Evolutionary conservation across 2,329 filamentous ascomycete genomes (phyloP).

Genomic region (Penicillium sp.): DNA sequence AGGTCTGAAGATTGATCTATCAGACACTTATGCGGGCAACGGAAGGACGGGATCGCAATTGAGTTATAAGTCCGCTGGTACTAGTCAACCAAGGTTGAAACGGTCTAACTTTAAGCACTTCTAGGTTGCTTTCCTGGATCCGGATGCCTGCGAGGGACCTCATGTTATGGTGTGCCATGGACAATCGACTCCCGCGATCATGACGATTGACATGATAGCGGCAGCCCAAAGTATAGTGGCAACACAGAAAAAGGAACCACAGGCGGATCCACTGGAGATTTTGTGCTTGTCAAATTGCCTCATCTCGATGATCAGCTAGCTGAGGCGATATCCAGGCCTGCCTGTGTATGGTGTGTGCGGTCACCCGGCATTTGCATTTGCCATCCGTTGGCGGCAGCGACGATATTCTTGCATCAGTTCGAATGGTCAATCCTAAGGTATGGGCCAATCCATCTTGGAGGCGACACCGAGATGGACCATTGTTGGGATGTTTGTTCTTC

Average conservation of each 20-base stretch:
- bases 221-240: slow-evolving; percentile 10
- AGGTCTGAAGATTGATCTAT: background rate
- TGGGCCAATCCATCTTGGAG: slow-evolving; percentile 9
- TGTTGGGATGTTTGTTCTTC: slow-evolving; percentile 6
- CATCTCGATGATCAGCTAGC: background rate
- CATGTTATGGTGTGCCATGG: slow-evolving; percentile 7
- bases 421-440: slow-evolving; percentile 1
- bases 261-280: background rate
- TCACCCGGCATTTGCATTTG: slow-evolving; percentile 11
- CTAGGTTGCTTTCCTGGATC: slow-evolving; percentile 6
- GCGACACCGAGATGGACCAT: slow-evolving; percentile 5
- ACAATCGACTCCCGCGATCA: slow-evolving; percentile 1
- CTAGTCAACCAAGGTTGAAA: slow-evolving; percentile 5
- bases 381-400: slow-evolving; percentile 10
- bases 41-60: slow-evolving; percentile 3
- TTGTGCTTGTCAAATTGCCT: slow-evolving; percentile 7
- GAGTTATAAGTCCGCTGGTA: slow-evolving; percentile 10
- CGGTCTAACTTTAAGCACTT: slow-evolving; percentile 1
- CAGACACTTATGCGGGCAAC: slow-evolving; percentile 15
- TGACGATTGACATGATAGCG: slow-evolving; percentile 2
- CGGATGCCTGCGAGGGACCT: slow-evolving; percentile 5
- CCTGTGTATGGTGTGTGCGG: slow-evolving; percentile 3
- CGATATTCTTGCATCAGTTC: slow-evolving; percentile 10
- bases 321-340: slow-evolving; percentile 16
- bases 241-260: slow-evolving; percentile 13